A percentile compares a stretch with the other conserved stretches of the same genome.
phyloP scores from a whole-genome alignment of 208 protist species.

The Leishmania gerbilli region DNA sequence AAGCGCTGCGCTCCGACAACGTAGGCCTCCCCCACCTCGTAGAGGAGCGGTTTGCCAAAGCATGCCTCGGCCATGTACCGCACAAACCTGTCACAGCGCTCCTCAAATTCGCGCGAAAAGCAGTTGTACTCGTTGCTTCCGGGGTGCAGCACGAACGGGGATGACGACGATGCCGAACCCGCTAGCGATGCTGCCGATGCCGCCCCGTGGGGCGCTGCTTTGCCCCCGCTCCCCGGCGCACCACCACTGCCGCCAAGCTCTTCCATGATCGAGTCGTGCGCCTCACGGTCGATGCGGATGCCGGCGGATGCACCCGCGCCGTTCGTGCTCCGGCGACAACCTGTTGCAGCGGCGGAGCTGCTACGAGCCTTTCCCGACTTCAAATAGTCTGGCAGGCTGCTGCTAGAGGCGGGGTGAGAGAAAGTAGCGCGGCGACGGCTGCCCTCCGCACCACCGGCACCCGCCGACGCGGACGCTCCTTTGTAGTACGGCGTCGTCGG shows the following conservation, averaged over 20 bases:
- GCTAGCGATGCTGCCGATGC: not conserved
- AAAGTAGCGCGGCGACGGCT: not conserved
- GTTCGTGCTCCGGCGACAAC: not conserved
- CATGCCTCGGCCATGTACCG: conserved; percentile 60
- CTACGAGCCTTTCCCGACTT: conserved; percentile 21
- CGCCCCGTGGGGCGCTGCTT: not conserved
- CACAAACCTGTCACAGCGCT: conserved; percentile 70
- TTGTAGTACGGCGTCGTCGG: conserved; percentile 29
- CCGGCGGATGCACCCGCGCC: not conserved
- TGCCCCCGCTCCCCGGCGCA: not conserved
- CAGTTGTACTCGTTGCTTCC: conserved; percentile 72
- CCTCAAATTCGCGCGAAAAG: conserved; percentile 80
- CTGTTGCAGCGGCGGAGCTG: not conserved
- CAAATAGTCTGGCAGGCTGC: conserved; percentile 26
- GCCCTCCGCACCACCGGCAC: not conserved
- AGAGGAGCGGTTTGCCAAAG: conserved; percentile 80
- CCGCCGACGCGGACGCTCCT: not conserved
- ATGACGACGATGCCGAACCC: conserved; percentile 3
- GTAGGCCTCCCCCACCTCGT: conserved; percentile 80
- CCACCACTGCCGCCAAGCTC: conserved; percentile 35
- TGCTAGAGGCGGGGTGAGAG: conserved; percentile 8
- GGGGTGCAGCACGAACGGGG: conserved; percentile 44
- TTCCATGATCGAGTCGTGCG: conserved; percentile 43
- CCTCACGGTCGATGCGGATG: conserved; percentile 21
- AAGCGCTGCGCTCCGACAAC: conserved; percentile 79